Conservation (phyloP, 2,329 filamentous ascomycete species). For the Chaetomium strumarium region DNA sequence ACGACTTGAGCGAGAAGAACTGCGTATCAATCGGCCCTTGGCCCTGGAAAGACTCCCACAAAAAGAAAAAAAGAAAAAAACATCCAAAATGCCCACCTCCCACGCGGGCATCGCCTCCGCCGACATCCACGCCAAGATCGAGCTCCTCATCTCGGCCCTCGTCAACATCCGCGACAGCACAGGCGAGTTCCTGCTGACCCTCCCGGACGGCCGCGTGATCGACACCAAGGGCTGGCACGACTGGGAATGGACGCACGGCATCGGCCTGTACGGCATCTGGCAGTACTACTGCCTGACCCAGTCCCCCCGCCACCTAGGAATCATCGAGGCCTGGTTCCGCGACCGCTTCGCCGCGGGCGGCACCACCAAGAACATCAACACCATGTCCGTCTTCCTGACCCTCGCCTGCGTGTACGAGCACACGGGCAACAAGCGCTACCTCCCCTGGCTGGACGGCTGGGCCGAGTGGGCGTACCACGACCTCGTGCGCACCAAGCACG, state of each 20-base stretch:
- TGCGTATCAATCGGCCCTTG: too few relatives aligned
- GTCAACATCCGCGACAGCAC: slow-evolving; percentile 72
- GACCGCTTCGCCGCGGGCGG: slow-evolving; percentile 62
- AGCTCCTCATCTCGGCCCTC: slow-evolving; percentile 64
- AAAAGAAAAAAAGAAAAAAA: too few relatives aligned
- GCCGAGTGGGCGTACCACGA: slow-evolving; percentile 79
- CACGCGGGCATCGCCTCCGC: slow-evolving; percentile 41
- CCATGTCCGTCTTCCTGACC: slow-evolving; percentile 72
- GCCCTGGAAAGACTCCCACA: too few relatives aligned
- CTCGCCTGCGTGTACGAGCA: slow-evolving; percentile 74
- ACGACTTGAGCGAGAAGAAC: too few relatives aligned
- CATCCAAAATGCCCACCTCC: slow-evolving; percentile 35
- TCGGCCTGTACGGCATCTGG: slow-evolving; percentile 76
- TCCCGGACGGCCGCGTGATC: slow-evolving; percentile 68
- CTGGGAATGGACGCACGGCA: slow-evolving; percentile 79
- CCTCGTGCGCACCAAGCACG: slow-evolving; percentile 63
- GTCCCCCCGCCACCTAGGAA: slow-evolving; percentile 51
- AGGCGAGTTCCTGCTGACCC: slow-evolving; percentile 64
- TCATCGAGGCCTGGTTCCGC: slow-evolving; percentile 69
- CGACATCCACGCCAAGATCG: slow-evolving; percentile 51
- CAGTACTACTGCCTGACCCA: slow-evolving; percentile 72
- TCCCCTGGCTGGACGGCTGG: slow-evolving; percentile 75
- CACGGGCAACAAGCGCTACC: slow-evolving; percentile 60
- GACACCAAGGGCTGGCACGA: slow-evolving; percentile 81
- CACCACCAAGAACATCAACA: slow-evolving; percentile 83